These are phyloP conservation scores for Botrytis paeoniae DNA, from an alignment of 2,329 filamentous ascomycete species.

Conservation along the genomic window DNA sequence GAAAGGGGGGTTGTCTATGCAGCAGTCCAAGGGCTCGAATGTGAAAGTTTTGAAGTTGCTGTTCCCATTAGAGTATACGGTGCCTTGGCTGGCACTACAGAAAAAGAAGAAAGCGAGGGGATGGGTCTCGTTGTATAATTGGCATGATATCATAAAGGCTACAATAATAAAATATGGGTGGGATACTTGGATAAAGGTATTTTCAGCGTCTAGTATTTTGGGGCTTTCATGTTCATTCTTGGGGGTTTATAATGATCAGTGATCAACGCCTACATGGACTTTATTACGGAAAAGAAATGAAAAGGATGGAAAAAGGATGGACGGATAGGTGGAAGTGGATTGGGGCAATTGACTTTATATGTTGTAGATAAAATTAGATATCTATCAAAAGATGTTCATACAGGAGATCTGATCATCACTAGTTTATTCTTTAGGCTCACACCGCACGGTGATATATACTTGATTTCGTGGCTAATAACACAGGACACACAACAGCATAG, in stretches of 20 bases:
- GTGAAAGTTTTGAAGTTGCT: constrained; percentile 87
- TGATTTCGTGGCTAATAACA: not conserved
- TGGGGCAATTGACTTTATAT: not conserved
- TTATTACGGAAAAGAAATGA: not conserved
- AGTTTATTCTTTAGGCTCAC: too few relatives aligned
- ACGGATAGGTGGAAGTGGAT: not conserved
- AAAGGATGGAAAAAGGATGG: not conserved
- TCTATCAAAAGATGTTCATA: constrained; percentile 4
- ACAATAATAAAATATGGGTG: constrained; percentile 10
- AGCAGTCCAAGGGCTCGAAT: constrained; percentile 72
- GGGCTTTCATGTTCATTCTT: not conserved
- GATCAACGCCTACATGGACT: not conserved
- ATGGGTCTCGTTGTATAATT: constrained; percentile 14
- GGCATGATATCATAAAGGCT: not conserved
- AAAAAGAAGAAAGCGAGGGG: constrained; percentile 2
- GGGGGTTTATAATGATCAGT: not conserved
- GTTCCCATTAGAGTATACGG: constrained; percentile 82
- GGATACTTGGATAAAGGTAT: not conserved
- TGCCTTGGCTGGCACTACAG: constrained; percentile 38
- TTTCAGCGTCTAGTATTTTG: not conserved
- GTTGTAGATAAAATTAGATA: not conserved
- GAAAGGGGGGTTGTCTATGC: constrained; percentile 76
- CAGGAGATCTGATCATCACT: not conserved
- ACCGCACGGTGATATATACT: not conserved
- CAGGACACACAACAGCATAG: not conserved